These are phyloP conservation scores for Cydonia oblonga DNA, from an alignment of 331 rosid species.

Conservation along the genomic window DNA sequence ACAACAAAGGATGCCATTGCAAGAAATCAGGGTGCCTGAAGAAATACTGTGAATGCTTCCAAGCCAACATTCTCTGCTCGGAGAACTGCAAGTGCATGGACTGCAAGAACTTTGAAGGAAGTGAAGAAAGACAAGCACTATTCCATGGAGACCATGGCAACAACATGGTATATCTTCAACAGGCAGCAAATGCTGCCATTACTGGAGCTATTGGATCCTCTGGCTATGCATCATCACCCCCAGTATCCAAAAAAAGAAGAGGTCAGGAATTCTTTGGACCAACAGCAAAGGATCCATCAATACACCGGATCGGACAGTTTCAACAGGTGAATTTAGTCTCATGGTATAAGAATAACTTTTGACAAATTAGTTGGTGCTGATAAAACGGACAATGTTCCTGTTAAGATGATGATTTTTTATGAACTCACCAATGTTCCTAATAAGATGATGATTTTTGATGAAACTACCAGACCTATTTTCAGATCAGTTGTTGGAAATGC, in stretches of 20 bases:
- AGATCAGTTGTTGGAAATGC: not conserved
- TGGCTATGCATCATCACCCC: constrained; percentile 65
- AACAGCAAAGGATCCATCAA: constrained; percentile 55
- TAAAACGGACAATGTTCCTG: not conserved
- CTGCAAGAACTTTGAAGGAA: constrained; percentile 97
- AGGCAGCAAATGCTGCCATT: constrained; percentile 97
- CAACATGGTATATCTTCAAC: constrained; percentile 65
- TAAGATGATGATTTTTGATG: no score
- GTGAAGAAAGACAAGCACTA: constrained; percentile 92
- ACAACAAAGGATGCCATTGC: constrained; percentile 97
- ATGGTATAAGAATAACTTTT: constrained; percentile 4
- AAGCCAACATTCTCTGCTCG: constrained; percentile 96
- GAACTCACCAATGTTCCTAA: not conserved
- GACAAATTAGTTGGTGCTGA: not conserved
- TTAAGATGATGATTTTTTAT: not conserved
- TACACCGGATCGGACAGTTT: constrained; percentile 47
- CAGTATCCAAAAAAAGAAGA: constrained; percentile 64
- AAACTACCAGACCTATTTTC: not conserved
- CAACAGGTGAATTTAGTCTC: constrained; percentile 51
- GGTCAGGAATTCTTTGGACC: constrained; percentile 58
- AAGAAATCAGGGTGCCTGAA: constrained; percentile 89
- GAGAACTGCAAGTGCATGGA: constrained; percentile 94
- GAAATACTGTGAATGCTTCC: constrained; percentile 92
- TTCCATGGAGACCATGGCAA: constrained; percentile 74
- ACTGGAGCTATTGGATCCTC: constrained; percentile 96